A percentile compares a stretch with the other conserved stretches of the same genome.
These are phyloP conservation scores for Diaporthe citri DNA, from an alignment of 2,329 filamentous ascomycete genomes.

Conservation along the genomic window DNA sequence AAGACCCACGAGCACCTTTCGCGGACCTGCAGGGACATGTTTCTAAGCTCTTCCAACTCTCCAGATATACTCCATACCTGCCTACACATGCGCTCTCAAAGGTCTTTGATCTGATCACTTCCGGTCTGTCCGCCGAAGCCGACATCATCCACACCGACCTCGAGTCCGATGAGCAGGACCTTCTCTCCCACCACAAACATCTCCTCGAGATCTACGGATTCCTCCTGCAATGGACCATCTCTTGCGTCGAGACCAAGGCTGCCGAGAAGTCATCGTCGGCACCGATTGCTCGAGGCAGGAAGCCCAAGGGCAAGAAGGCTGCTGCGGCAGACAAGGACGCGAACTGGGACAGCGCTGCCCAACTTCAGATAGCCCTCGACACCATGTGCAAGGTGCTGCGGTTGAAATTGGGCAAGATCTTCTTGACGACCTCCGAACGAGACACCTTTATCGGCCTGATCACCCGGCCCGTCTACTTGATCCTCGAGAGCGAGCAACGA, in stretches of 20 bases:
- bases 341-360: slow-evolving; percentile 88
- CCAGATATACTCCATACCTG: slow-evolving; percentile 84
- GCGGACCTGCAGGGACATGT: slow-evolving; percentile 58
- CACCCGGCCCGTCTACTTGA: slow-evolving; percentile 91
- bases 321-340: slow-evolving; percentile 74
- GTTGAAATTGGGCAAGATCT: slow-evolving; percentile 91
- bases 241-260: slow-evolving; percentile 93
- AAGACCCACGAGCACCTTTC: not conserved
- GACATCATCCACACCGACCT: slow-evolving; percentile 88
- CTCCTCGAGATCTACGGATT: slow-evolving; percentile 95
- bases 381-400: slow-evolving; percentile 97
- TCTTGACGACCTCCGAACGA: slow-evolving; percentile 94
- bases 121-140: slow-evolving; percentile 85
- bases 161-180: slow-evolving; percentile 91
- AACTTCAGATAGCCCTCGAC: slow-evolving; percentile 90
- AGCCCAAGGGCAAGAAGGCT: slow-evolving; percentile 81
- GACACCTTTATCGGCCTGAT: slow-evolving; percentile 95
- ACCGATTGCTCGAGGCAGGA: slow-evolving; percentile 78
- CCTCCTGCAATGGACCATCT: slow-evolving; percentile 93
- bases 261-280: slow-evolving; percentile 86
- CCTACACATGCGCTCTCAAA: slow-evolving; percentile 89
- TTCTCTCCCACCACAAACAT: slow-evolving; percentile 87
- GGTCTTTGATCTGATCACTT: slow-evolving; percentile 90
- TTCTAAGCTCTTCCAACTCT: slow-evolving; percentile 73
- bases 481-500: slow-evolving; percentile 93